Percentiles rank a stretch among this genome's conserved stretches.
These are phyloP conservation scores for Stromatinia cepivora DNA, from an alignment of 2,329 filamentous ascomycete genomes.

Conservation along the genomic window DNA sequence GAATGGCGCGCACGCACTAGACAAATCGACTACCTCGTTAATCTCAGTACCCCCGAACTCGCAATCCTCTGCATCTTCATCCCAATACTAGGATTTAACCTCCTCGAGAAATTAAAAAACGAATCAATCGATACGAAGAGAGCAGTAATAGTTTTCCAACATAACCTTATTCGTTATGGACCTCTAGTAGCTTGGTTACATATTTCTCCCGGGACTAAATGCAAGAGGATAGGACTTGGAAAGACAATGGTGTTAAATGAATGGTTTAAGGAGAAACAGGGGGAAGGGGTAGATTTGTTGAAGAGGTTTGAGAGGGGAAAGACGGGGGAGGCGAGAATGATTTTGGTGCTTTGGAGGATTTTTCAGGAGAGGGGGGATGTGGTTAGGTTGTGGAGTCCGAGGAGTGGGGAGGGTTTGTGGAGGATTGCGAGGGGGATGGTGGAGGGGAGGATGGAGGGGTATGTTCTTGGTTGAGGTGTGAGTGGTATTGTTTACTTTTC, in stretches of 20 bases:
- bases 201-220: constrained; percentile 5
- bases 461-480: background rate
- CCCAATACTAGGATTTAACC: background rate
- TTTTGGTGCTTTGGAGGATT: constrained; percentile 10
- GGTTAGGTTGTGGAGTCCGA: background rate
- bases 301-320: background rate
- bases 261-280: constrained; percentile 12
- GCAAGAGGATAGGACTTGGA: background rate
- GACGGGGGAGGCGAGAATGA: constrained; percentile 1
- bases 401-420: background rate
- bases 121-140: background rate
- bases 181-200: constrained; percentile 14
- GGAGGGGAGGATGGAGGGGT: constrained; percentile 5
- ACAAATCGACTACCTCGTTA: constrained; percentile 1
- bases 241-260: background rate
- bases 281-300: background rate
- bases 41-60: background rate
- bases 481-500: background rate
- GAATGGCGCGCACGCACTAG: background rate
- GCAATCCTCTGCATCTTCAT: constrained; percentile 18
- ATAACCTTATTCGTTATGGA: constrained; percentile 12
- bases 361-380: background rate
- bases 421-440: background rate
- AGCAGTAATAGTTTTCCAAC: background rate
- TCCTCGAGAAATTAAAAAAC: constrained; percentile 5